These are phyloP conservation scores for Carex littledalei DNA, from an alignment of 176 grass and related monocot genomes.

Conservation along the genomic window DNA sequence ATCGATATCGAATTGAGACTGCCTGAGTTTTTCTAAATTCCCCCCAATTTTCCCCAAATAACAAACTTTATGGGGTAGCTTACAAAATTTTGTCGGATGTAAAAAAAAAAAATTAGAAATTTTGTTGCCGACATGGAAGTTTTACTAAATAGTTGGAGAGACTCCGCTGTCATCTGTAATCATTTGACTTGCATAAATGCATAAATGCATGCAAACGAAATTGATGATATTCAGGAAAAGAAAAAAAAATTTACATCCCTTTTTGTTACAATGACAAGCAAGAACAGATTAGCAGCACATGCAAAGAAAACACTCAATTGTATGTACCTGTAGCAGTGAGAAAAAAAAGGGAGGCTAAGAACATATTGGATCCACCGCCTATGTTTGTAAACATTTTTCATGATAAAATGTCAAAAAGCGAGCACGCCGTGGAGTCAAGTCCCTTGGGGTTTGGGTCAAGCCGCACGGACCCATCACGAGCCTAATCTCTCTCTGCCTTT, in stretches of 20 bases:
- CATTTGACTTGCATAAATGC: neutral
- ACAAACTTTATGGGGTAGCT: too few relatives aligned
- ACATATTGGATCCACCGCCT: slow-evolving; percentile 18
- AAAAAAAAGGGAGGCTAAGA: neutral
- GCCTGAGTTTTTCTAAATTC: too few relatives aligned
- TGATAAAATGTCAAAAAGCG: slow-evolving; percentile 12
- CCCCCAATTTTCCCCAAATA: too few relatives aligned
- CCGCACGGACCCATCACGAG: slow-evolving; percentile 14
- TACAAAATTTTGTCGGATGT: too few relatives aligned
- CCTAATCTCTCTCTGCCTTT: neutral
- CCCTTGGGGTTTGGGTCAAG: slow-evolving; percentile 19
- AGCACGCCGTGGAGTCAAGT: slow-evolving; percentile 18
- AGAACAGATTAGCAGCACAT: neutral
- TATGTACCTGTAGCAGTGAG: neutral
- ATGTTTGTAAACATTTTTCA: neutral
- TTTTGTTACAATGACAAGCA: neutral
- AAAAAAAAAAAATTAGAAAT: neutral
- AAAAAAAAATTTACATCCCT: neutral
- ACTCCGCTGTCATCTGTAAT: neutral
- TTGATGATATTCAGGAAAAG: neutral
- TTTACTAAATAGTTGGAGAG: neutral
- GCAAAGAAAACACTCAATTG: neutral
- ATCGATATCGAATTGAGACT: too few relatives aligned
- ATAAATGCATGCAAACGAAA: neutral
- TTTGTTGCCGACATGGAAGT: neutral